Percentiles rank a stretch among this genome's conserved stretches.
Conservation (phyloP, 129 eudicot genomes). For the Lonicera japonica region DNA sequence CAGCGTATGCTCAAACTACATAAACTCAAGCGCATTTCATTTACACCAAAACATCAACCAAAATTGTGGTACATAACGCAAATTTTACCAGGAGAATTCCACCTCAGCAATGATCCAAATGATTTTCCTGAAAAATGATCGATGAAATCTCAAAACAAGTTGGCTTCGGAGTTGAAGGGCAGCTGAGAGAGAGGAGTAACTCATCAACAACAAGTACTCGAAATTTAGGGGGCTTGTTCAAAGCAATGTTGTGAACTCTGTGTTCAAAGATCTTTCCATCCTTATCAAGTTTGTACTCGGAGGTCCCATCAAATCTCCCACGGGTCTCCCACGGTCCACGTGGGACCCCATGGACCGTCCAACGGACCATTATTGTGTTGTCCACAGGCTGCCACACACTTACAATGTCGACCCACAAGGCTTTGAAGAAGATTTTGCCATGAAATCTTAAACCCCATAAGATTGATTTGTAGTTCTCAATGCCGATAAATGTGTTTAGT, state of each 20-base stretch:
- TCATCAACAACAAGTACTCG: slow-evolving; percentile 52
- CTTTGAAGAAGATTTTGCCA: slow-evolving; percentile 63
- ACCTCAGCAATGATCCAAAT: no score
- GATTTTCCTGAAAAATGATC: slow-evolving; percentile 4
- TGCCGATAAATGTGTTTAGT: slow-evolving; percentile 65
- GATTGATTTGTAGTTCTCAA: slow-evolving; percentile 67
- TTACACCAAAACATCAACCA: not conserved
- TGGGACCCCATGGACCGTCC: slow-evolving; percentile 79
- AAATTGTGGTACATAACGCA: no score
- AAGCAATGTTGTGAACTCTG: slow-evolving; percentile 67
- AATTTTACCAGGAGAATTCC: no score
- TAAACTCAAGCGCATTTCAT: not conserved
- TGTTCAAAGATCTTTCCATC: slow-evolving; percentile 73
- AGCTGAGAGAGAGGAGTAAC: slow-evolving; percentile 48
- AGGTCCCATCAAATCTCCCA: slow-evolving; percentile 75
- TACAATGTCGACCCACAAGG: slow-evolving; percentile 73
- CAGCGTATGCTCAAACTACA: not conserved
- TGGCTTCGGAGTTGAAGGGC: slow-evolving; percentile 77
- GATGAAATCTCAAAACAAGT: slow-evolving; percentile 57
- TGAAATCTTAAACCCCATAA: slow-evolving; percentile 65
- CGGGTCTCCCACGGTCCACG: slow-evolving; percentile 85
- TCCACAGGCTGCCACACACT: slow-evolving; percentile 91
- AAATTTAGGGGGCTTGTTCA: slow-evolving; percentile 63
- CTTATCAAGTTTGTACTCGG: slow-evolving; percentile 84
- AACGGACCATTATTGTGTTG: slow-evolving; percentile 57